Percentiles rank a stretch among this genome's conserved stretches.
Evolutionary conservation across 2,329 filamentous ascomycete species (phyloP).

Genomic region (Apiospora rasikravindrae): DNA sequence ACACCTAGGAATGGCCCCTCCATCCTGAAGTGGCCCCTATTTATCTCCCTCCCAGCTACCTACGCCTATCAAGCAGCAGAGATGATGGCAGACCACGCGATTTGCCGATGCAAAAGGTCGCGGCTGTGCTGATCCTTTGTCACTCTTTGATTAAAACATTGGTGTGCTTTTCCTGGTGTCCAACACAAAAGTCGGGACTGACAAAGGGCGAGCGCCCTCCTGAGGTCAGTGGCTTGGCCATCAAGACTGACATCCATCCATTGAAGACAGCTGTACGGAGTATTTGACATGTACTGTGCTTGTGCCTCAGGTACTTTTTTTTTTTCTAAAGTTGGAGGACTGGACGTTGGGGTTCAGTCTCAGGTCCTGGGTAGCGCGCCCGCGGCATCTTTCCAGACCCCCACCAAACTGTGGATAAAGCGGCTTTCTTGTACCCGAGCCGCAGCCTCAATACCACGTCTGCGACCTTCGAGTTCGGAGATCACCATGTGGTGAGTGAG

Average conservation of each 20-base stretch:
- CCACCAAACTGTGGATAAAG: background rate
- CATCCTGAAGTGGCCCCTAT: background rate
- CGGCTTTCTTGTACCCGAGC: background rate
- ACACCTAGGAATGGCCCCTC: background rate
- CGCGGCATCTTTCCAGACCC: background rate
- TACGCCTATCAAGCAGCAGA: background rate
- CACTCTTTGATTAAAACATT: background rate
- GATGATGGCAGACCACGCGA: background rate
- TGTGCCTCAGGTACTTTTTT: background rate
- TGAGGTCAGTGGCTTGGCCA: background rate
- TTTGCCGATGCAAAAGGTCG: background rate
- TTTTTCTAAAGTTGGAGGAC: slow-evolving; percentile 7
- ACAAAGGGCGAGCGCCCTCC: background rate
- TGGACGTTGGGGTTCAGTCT: slow-evolving; percentile 14
- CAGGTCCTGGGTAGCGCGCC: slow-evolving; percentile 9
- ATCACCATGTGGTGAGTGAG: background rate
- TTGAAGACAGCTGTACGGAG: background rate
- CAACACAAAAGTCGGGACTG: too few relatives aligned
- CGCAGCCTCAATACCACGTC: background rate
- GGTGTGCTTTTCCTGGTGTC: background rate
- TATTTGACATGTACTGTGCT: background rate
- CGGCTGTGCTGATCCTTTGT: background rate
- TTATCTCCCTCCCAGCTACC: background rate
- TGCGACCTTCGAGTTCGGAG: background rate
- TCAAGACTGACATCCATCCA: background rate